Evolutionary conservation across 1,139 yeast genomes (phyloP).

Genomic region (Pichia cactophila): DNA sequence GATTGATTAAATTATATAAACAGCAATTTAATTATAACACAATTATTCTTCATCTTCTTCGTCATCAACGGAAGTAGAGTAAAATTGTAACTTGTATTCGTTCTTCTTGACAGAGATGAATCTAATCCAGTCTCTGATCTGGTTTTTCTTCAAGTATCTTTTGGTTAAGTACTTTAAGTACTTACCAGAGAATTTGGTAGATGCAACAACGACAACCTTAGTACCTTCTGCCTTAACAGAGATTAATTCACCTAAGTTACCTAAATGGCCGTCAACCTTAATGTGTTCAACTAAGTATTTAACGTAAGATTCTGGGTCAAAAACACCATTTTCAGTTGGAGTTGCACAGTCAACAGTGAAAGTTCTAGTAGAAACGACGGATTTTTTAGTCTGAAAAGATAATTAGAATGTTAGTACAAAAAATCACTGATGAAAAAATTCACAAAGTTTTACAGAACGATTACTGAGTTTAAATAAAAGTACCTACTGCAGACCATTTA

Average conservation of each 20-base stretch:
- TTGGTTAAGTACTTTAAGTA: conserved; percentile 98
- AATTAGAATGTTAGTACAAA: conserved; percentile 23
- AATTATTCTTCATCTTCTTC: conserved; percentile 69
- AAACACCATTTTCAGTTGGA: conserved; percentile 95
- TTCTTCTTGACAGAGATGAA: conserved; percentile 94
- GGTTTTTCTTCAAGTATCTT: conserved; percentile 99
- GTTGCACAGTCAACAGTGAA: conserved; percentile 95
- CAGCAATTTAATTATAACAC: conserved; percentile 9
- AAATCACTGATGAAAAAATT: background rate
- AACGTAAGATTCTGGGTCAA: conserved; percentile 96
- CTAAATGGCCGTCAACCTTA: conserved; percentile 95
- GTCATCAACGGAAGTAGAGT: conserved; percentile 93
- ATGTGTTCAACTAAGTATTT: conserved; percentile 98
- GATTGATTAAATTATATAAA: background rate
- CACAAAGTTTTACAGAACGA: conserved; percentile 12
- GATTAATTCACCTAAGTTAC: conserved; percentile 95
- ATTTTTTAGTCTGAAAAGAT: conserved; percentile 28
- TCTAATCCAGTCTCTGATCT: conserved; percentile 99
- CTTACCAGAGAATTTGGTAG: conserved; percentile 98
- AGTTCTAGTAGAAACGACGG: conserved; percentile 62
- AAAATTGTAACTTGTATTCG: conserved; percentile 98
- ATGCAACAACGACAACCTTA: conserved; percentile 79
- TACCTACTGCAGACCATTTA: conserved; percentile 14
- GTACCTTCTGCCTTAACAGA: conserved; percentile 79
- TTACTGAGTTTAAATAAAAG: conserved; percentile 2